Evolutionary conservation across 73 alveolate species (phyloP), one percentile per base, ranked within the genome.

Genomic region (Tetrahymena malaccensis): DNA sequence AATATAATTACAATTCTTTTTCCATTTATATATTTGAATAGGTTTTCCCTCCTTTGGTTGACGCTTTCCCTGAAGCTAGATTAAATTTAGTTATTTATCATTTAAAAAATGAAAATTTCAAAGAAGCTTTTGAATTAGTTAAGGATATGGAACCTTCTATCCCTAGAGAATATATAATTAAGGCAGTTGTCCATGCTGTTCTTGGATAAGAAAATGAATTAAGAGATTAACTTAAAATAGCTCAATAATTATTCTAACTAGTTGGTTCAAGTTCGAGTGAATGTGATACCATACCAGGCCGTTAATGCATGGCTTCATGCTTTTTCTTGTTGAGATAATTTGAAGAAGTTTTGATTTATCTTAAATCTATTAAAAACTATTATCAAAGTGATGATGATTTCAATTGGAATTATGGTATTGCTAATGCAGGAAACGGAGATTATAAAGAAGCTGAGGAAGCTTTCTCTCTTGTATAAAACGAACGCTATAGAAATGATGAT

Each of bases 201-300:
- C 97, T 99, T 94, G 99, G 99, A 11, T 98, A 98, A 96, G 96
- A 94, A 96, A 97, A 98, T 38, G 99, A 98, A 55, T 96, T 95
- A 31, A 96, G 98, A 70, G 99, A 99, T 93, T 98, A 99, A 95
- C 96, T 99, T 50, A 97, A 98, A 96, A 97, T 98, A 70, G 99
- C 99, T 37, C 98, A 99, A 95, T 95, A 94, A 95, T 96, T 99
- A 43, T 99, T 99, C 98, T 99, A 99, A 96, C 94, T 98, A 94
- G 99, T 99, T 57, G 99, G 99, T 17, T 99, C 99, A 17, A 95
- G 99, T 8, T 99, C 99, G 13, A 98, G 99, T 31, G 99, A 99
- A 97, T 99, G 99, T 93, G 99, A 99, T 96, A 99, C 99, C 43
- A 99, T 99, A 56, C 99, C 99, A 43, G 99, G 99, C 15, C 95